Conservation (phyloP, 2,329 filamentous ascomycete species). For the Camillea tinctor region DNA sequence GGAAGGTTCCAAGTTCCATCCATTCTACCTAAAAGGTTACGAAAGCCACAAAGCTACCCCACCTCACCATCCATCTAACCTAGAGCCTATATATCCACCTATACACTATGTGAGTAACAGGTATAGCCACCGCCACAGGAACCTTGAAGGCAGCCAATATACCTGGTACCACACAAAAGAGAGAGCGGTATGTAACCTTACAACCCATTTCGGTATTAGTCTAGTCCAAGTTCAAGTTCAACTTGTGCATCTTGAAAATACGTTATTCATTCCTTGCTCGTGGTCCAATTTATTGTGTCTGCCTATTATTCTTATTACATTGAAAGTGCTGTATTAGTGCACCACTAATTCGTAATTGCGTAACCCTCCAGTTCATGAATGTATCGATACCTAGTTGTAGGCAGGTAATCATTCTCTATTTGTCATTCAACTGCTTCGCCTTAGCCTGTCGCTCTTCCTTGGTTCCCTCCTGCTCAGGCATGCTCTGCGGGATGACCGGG, state of each 20-base stretch:
- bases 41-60: background rate
- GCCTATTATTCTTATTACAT: background rate
- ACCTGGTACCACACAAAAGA: too few relatives aligned
- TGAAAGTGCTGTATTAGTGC: background rate
- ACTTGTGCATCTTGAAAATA: too few relatives aligned
- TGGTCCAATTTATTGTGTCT: background rate
- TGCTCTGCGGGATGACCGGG: conserved; percentile 53
- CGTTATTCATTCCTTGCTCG: too few relatives aligned
- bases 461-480: conserved; percentile 58
- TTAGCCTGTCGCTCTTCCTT: conserved; percentile 68
- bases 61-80: background rate
- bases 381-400: background rate
- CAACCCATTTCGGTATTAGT: too few relatives aligned
- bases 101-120: too few relatives aligned
- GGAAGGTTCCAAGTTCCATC: background rate
- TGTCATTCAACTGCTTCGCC: conserved; percentile 62
- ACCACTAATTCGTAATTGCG: too few relatives aligned
- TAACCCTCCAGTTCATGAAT: too few relatives aligned
- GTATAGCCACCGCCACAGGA: too few relatives aligned
- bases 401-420: conserved; percentile 33
- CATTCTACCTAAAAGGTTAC: background rate
- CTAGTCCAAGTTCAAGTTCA: too few relatives aligned
- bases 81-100: too few relatives aligned
- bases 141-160: too few relatives aligned
- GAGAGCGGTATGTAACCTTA: too few relatives aligned